Evolutionary conservation across 2,329 filamentous ascomycete genomes (phyloP).

Genomic region (Diplodia scrobiculata): DNA sequence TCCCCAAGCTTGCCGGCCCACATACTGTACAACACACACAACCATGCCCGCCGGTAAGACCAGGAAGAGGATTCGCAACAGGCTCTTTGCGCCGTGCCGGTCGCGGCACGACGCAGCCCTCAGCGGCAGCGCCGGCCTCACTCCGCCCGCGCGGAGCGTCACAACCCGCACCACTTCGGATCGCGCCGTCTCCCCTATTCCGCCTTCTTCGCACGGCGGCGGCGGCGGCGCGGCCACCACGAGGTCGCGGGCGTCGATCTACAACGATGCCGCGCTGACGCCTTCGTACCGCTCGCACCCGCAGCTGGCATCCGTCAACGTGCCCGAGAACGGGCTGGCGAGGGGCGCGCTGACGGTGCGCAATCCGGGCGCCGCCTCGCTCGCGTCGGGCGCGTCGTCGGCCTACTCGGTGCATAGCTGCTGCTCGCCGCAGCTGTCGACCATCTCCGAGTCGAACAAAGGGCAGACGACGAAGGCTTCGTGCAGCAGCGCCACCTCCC

Average conservation of each 20-base stretch:
- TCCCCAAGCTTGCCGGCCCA: not conserved
- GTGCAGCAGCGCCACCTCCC: not conserved
- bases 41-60: conserved; percentile 5
- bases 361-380: not conserved
- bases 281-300: not conserved
- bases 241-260: not conserved
- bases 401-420: not conserved
- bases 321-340: not conserved
- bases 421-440: not conserved
- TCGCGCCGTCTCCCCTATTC: not conserved
- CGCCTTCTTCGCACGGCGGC: not conserved
- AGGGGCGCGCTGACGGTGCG: not conserved
- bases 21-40: not conserved
- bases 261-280: not conserved
- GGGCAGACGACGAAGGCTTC: not conserved
- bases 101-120: not conserved
- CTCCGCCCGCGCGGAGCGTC: not conserved
- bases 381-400: not conserved
- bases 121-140: not conserved
- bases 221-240: not conserved
- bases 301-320: not conserved
- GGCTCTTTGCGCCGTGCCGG: conserved; percentile 11
- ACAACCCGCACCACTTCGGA: not conserved
- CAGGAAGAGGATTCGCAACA: conserved; percentile 13
- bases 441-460: not conserved